These are phyloP conservation scores for Piloderma croceum DNA, from an alignment of 768 basidiomycete genomes.

Conservation along the genomic window DNA sequence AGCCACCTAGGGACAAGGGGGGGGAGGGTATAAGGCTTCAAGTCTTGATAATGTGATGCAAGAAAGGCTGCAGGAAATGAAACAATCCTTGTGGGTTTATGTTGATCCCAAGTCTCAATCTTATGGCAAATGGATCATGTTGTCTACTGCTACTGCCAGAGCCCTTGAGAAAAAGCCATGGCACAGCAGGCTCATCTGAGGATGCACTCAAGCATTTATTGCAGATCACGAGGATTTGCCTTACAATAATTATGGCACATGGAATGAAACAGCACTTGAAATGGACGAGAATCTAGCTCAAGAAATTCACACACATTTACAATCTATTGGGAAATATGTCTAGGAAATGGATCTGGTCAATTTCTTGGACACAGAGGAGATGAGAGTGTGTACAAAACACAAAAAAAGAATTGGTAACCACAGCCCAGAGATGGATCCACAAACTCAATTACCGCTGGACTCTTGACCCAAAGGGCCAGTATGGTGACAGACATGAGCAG, in stretches of 20 bases:
- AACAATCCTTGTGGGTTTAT: not conserved
- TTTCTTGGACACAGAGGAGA: slow-evolving; percentile 8
- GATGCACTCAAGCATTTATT: slow-evolving; percentile 3
- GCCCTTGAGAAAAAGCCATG: slow-evolving; percentile 5
- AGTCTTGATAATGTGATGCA: not conserved
- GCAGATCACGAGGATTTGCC: not conserved
- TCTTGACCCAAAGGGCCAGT: slow-evolving; percentile 17
- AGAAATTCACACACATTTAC: slow-evolving; percentile 16
- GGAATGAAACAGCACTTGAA: slow-evolving; percentile 11
- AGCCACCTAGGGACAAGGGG: slow-evolving; percentile 1
- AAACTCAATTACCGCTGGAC: slow-evolving; percentile 19
- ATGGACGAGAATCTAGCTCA: slow-evolving; percentile 14
- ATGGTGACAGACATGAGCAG: slow-evolving; percentile 28
- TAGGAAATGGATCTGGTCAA: slow-evolving; percentile 18
- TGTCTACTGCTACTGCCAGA: slow-evolving; percentile 1
- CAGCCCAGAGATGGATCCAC: slow-evolving; percentile 21
- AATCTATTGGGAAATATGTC: slow-evolving; percentile 18
- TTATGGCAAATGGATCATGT: slow-evolving; percentile 2
- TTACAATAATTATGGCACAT: slow-evolving; percentile 9
- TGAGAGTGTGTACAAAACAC: slow-evolving; percentile 7
- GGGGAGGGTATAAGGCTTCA: slow-evolving; percentile 3
- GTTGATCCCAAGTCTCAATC: not conserved
- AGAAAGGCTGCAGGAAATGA: not conserved
- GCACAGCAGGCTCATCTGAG: slow-evolving; percentile 1
- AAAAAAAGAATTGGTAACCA: slow-evolving; percentile 14